phyloP scores from a whole-genome alignment of 257 asterid species.

The Fraxinus anomala region DNA sequence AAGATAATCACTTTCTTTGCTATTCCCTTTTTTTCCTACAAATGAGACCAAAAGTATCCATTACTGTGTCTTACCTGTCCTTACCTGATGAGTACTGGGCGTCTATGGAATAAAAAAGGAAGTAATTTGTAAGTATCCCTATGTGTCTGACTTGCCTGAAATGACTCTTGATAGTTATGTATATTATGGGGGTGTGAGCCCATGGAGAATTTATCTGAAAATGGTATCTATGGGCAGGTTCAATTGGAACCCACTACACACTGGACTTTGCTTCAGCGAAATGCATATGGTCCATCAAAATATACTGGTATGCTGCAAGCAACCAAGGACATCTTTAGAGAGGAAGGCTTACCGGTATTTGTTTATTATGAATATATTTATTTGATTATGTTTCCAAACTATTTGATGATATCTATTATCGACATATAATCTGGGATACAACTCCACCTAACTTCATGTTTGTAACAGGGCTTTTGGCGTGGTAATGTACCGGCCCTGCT shows the following conservation, averaged over 20 bases:
- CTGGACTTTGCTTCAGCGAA: constrained; percentile 72
- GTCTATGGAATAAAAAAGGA: background rate
- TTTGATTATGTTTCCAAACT: background rate
- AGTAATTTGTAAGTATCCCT: background rate
- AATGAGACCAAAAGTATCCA: background rate
- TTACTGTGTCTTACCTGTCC: background rate
- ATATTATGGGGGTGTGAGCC: background rate
- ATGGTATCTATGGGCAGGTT: constrained; percentile 52
- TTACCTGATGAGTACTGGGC: background rate
- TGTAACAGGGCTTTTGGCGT: constrained; percentile 87
- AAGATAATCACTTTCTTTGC: background rate
- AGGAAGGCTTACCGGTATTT: constrained; percentile 85
- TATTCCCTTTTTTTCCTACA: background rate
- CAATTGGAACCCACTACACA: constrained; percentile 87
- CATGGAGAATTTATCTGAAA: constrained; percentile 14
- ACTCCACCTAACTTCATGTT: background rate
- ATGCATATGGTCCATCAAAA: constrained; percentile 57
- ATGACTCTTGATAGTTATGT: background rate
- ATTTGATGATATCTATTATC: background rate
- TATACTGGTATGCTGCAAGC: constrained; percentile 92
- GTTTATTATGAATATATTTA: constrained; percentile 18
- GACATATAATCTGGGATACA: background rate
- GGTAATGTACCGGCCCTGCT: constrained; percentile 95
- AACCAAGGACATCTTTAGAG: constrained; percentile 82
- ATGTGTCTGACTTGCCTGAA: background rate